A percentile compares a stretch with the other conserved stretches of the same genome.
These are phyloP conservation scores for Xylaria digitata DNA, from an alignment of 2,329 filamentous ascomycete genomes.

Conservation along the genomic window DNA sequence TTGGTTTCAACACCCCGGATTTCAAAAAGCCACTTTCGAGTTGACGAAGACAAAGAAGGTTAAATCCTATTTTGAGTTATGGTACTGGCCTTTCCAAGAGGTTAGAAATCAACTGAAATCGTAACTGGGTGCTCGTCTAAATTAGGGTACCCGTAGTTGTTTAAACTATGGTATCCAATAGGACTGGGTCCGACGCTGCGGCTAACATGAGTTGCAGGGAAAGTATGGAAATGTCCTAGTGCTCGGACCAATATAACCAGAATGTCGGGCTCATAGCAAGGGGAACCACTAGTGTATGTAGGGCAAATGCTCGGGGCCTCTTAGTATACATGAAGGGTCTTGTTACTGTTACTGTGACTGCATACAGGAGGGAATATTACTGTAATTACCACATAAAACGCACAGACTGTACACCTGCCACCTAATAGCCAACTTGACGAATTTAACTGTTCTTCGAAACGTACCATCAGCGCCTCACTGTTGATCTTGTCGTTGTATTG, in stretches of 20 bases:
- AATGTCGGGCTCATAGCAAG: constrained; percentile 2
- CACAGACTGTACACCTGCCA: neutral
- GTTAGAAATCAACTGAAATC: constrained; percentile 15
- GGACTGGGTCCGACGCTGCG: neutral
- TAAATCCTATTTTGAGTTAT: neutral
- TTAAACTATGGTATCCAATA: constrained; percentile 16
- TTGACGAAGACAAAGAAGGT: constrained; percentile 4
- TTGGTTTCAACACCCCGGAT: constrained; percentile 1
- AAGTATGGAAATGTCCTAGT: neutral
- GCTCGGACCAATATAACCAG: constrained; percentile 6
- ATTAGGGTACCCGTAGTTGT: constrained; percentile 3
- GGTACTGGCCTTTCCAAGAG: neutral
- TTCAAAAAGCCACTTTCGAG: constrained; percentile 6
- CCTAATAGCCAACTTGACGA: neutral
- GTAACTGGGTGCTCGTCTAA: neutral
- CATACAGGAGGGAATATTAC: neutral
- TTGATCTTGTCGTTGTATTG: neutral
- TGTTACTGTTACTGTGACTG: too few relatives aligned
- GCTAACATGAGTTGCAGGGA: constrained; percentile 11
- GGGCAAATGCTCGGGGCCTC: too few relatives aligned
- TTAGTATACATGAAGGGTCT: too few relatives aligned
- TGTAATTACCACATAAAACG: constrained; percentile 14
- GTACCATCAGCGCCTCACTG: neutral
- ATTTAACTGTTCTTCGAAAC: neutral
- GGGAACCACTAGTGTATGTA: too few relatives aligned